Evolutionary conservation across 2,329 filamentous ascomycete genomes (phyloP), one percentile per base, ranked within the genome.

Genomic region (Pseudocercospora cruenta): DNA sequence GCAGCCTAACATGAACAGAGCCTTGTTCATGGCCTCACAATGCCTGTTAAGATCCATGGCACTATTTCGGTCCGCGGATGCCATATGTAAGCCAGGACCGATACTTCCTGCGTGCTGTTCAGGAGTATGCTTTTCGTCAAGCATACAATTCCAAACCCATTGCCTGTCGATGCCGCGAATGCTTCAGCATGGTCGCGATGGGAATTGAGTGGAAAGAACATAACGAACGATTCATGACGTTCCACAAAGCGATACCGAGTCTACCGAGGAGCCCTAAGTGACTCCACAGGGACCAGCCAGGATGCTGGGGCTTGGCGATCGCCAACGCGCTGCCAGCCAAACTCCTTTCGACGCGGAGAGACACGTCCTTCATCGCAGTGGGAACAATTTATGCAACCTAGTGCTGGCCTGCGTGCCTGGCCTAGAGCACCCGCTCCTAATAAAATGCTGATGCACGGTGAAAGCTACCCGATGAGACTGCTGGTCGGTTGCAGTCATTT

Each of bases 271-370:
- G 45, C 45, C 45, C 45, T 49, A 6, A 49, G 45, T 49, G 45
- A 14, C 21, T 22, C n/a, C 45, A 19, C n/a, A 49, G 7, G 12
- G 2, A 4, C 33, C 31, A 33, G 33, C 33, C 33, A 36, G 33
- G 33, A 36, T 36, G 3, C 10, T 36, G 33, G 3, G 45, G 2
- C 45, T 54, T 54, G 51, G 51, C 51, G 24, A 22, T 33, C 9
- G 31, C 31, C 31, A 33, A 33, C 31, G 22, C 45, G 33, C 43
- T 28, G 51, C 26, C 45, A 54, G 28, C 62, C 53, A 63, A 65
- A 60, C 63, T 58, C 12, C 58, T 53, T 60, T 65, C 36, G 58
- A 57, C 63, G 39, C 63, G 63, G 63, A 65, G 57, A 65, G 55
- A 45, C 39, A 9, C 39, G 33, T 58, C 24, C 22, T 39, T 47